phyloP scores from a whole-genome alignment of 116 monocot species.

The Dioscorea cayenensis region DNA sequence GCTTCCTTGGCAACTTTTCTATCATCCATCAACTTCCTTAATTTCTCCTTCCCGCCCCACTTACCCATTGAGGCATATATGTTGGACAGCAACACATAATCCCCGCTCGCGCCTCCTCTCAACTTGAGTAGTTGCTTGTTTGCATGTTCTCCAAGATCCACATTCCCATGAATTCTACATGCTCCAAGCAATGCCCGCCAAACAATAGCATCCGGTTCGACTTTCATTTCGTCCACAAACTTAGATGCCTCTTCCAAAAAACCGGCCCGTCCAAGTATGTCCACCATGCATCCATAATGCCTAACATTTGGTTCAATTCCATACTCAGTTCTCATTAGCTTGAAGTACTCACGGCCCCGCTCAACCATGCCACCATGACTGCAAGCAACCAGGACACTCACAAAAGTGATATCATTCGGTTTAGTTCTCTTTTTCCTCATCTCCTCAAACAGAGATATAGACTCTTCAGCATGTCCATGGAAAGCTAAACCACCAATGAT shows the following conservation, averaged over 20 bases:
- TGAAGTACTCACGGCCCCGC: slow-evolving; percentile 51
- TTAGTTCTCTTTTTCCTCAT: slow-evolving; percentile 41
- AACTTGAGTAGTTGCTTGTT: slow-evolving; percentile 48
- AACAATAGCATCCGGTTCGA: slow-evolving; percentile 49
- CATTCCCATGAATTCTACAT: slow-evolving; percentile 66
- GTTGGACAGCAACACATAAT: slow-evolving; percentile 84
- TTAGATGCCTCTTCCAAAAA: slow-evolving; percentile 60
- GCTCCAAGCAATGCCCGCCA: slow-evolving; percentile 85
- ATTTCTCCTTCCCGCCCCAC: slow-evolving; percentile 63
- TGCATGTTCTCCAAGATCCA: slow-evolving; percentile 47
- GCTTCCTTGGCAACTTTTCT: slow-evolving; percentile 74
- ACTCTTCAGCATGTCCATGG: slow-evolving; percentile 48
- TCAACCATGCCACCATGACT: slow-evolving; percentile 85
- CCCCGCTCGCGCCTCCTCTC: slow-evolving; percentile 56
- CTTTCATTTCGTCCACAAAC: slow-evolving; percentile 45
- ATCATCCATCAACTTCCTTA: slow-evolving; percentile 80
- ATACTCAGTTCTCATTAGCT: slow-evolving; percentile 63
- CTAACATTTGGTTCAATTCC: slow-evolving; percentile 62
- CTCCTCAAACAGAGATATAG: slow-evolving; percentile 39
- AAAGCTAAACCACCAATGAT: slow-evolving; percentile 72
- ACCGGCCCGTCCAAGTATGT: slow-evolving; percentile 81
- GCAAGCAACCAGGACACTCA: slow-evolving; percentile 68
- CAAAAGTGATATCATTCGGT: slow-evolving; percentile 84
- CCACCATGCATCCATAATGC: slow-evolving; percentile 97
- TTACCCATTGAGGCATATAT: slow-evolving; percentile 73